Base-by-base conservation (phyloP, 495 filamentous ascomycete genomes). In the Neurospora intermedia region DNA sequence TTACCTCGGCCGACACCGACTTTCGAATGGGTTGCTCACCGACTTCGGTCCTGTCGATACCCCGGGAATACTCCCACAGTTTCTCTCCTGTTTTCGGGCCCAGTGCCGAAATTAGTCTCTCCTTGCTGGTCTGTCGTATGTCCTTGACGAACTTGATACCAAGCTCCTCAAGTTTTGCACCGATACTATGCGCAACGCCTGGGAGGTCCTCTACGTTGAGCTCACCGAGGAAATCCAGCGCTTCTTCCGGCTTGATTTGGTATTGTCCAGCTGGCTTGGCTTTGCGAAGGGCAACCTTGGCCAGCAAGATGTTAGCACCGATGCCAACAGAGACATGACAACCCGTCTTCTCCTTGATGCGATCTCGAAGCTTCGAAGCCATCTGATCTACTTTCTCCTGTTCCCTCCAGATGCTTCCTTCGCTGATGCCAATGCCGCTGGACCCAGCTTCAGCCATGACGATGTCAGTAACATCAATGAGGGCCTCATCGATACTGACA, bases 241-340 rank as follows among this genome's bases (percentile, higher is more conserved):
- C 85, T 72, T 92, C 89, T 75, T 96, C 91, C 0, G 92, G 93
- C 73, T 89, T 91, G 72, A 99, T 85, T 69, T 96, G 91, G 75
- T 92, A 92, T 76, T 97, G 95, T 0, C 96, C 96, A 4, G 95
- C 95, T 2, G 96, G 96, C 78, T 99, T 99, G 1, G 96, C 96
- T 81, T 92, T 96, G 46, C 94, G 87, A 73, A 97, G 83, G 8
- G 96, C 94, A 16, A 98, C 87, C 77, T 97, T 97, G 43, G 96
- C 96, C 8, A 94, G 87, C 11, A 99, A 80, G 46, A 98, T 93
- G 76, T 97, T 99, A 9, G 87, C 89, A 4, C 96, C 96, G 73
- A 99, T 97, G 0, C 96, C 96, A n/a, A 98, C 89, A 0, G 94
- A 97, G 5, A 98, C 94, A 69, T 90, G 88, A 79, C 96, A 98